These are phyloP conservation scores for Monosporozyma siamensis DNA, from an alignment of 805 yeast species.

Conservation along the genomic window DNA sequence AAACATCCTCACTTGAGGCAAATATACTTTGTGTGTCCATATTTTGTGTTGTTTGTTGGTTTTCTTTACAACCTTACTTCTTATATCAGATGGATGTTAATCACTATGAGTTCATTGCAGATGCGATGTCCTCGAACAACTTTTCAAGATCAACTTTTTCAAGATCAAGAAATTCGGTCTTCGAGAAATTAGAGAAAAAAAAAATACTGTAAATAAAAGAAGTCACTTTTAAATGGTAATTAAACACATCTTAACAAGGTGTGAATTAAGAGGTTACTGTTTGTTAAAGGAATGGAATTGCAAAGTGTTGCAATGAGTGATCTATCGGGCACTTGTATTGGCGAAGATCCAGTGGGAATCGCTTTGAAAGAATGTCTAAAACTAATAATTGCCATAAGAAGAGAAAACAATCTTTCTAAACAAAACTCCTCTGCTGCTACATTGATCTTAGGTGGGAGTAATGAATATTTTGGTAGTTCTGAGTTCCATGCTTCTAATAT, in stretches of 20 bases:
- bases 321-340: conserved; percentile 1
- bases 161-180: not conserved
- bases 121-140: not conserved
- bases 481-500: not conserved
- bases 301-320: too few species aligned
- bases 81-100: not conserved
- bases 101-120: not conserved
- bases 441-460: conserved; percentile 56
- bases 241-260: too few species aligned
- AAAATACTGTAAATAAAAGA: too few species aligned
- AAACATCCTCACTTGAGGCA: not conserved
- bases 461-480: conserved; percentile 15
- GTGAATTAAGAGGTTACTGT: too few species aligned
- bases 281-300: too few species aligned
- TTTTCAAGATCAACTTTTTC: not conserved
- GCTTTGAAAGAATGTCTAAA: conserved; percentile 82
- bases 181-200: not conserved
- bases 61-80: too few species aligned
- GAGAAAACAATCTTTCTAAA: conserved; percentile 57
- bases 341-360: conserved; percentile 62
- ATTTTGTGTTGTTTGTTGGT: not conserved
- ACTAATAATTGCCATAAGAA: conserved; percentile 84
- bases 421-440: conserved; percentile 55
- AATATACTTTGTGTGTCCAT: not conserved
- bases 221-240: too few species aligned